These are phyloP conservation scores for Aspergillus diversus DNA, from an alignment of 495 filamentous ascomycete genomes.

Conservation along the genomic window DNA sequence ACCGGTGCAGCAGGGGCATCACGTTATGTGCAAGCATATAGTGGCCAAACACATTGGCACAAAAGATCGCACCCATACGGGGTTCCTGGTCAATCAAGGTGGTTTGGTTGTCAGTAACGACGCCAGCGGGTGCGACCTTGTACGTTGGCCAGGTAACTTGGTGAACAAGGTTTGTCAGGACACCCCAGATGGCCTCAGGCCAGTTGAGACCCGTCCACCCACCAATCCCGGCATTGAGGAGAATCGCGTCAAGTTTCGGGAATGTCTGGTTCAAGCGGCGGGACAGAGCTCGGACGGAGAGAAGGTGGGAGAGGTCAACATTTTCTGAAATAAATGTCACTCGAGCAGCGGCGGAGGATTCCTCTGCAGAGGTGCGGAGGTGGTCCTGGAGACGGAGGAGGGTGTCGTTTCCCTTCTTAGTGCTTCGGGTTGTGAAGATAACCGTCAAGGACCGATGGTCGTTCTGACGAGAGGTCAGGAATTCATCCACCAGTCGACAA, in stretches of 20 bases:
- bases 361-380: slow-evolving; percentile 31
- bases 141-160: slow-evolving; percentile 77
- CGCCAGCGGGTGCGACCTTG: slow-evolving; percentile 67
- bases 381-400: slow-evolving; percentile 42
- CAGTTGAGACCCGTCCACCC: slow-evolving; percentile 83
- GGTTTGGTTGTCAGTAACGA: slow-evolving; percentile 44
- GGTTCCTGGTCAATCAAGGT: slow-evolving; percentile 43
- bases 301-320: slow-evolving; percentile 59
- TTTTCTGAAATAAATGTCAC: slow-evolving; percentile 53
- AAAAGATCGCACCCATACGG: slow-evolving; percentile 78
- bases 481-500: slow-evolving; percentile 88
- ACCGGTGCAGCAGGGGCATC: slow-evolving; percentile 65
- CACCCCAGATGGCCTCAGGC: slow-evolving; percentile 58
- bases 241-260: slow-evolving; percentile 74
- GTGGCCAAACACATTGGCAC: slow-evolving; percentile 92
- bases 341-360: slow-evolving; percentile 31
- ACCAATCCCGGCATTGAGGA: slow-evolving; percentile 91
- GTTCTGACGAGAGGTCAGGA: slow-evolving; percentile 67
- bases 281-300: slow-evolving; percentile 57
- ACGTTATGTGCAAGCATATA: slow-evolving; percentile 87
- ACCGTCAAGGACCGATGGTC: slow-evolving; percentile 56
- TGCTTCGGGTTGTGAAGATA: slow-evolving; percentile 56
- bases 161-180: slow-evolving; percentile 67
- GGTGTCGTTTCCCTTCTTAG: slow-evolving; percentile 49
- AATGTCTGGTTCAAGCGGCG: slow-evolving; percentile 48